A percentile compares a stretch with the other conserved stretches of the same genome.
Evolutionary conservation across 2,329 filamentous ascomycete species (phyloP).

Genomic region (Pestalotiopsis sp.): DNA sequence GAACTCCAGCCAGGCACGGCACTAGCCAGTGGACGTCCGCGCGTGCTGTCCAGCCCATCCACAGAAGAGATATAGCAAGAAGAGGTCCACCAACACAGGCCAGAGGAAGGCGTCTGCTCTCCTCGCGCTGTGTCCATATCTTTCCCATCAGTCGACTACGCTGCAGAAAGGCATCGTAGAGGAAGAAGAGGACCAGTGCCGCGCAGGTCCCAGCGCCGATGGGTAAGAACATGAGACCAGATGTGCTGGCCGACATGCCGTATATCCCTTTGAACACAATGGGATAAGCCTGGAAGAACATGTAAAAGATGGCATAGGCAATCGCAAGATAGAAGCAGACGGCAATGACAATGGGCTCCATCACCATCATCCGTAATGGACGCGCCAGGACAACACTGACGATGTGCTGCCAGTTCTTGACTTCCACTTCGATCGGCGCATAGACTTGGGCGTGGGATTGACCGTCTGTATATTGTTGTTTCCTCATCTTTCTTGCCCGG

Average conservation of each 20-base stretch:
- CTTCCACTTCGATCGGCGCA: conserved; percentile 4
- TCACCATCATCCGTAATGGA: conserved; percentile 30
- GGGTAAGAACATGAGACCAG: conserved; percentile 34
- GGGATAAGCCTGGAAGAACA: conserved; percentile 62
- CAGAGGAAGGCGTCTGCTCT: conserved; percentile 17
- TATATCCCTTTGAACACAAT: conserved; percentile 47
- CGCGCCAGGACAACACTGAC: conserved; percentile 2
- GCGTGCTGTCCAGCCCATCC: conserved; percentile 19
- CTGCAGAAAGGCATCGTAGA: conserved; percentile 1
- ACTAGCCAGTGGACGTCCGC: conserved; percentile 15
- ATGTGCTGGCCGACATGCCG: conserved; percentile 43
- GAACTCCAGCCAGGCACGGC: conserved; percentile 14
- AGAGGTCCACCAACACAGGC: conserved; percentile 18
- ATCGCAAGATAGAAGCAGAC: conserved; percentile 40
- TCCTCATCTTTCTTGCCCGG: background rate
- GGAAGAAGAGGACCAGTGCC: background rate
- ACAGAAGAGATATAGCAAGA: conserved; percentile 14
- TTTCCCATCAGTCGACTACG: background rate
- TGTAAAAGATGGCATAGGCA: conserved; percentile 56
- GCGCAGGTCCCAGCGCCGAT: background rate
- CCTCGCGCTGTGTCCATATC: conserved; percentile 15
- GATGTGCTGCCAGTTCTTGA: background rate
- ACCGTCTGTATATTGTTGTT: background rate
- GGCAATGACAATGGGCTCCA: conserved; percentile 40
- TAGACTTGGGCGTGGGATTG: background rate